Percentiles rank a stretch among this genome's conserved stretches.
phyloP scores from a whole-genome alignment of 169 alveolate species.

The Pseudocohnilembus persalinus region DNA sequence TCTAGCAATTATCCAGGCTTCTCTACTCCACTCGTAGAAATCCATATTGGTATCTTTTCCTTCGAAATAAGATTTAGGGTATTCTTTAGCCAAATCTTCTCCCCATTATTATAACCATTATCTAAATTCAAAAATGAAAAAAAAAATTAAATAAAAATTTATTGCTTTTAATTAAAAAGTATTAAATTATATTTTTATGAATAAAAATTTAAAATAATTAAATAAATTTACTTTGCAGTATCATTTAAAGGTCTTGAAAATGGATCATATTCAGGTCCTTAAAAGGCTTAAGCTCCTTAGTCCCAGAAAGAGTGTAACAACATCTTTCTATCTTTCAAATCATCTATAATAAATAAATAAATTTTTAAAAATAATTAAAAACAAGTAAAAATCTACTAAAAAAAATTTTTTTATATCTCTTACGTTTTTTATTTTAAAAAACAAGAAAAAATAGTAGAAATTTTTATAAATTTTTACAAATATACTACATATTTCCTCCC shows the following conservation, averaged over 20 bases:
- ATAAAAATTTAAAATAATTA: no score
- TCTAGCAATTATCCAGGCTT: slow-evolving; percentile 1
- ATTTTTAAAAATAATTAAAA: no score
- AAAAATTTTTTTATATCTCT: no score
- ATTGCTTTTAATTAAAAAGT: no score
- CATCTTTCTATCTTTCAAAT: neutral
- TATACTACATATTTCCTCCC: slow-evolving; percentile 66
- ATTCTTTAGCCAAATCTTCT: neutral
- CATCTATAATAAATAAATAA: neutral
- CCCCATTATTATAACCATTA: slow-evolving; percentile 11
- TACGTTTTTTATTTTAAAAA: no score
- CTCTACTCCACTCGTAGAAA: slow-evolving; percentile 3
- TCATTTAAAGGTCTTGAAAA: neutral
- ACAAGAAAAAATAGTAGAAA: no score
- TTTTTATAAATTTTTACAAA: no score
- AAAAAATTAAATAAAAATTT: no score
- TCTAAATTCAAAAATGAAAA: no score
- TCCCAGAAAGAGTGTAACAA: slow-evolving; percentile 16
- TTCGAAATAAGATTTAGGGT: neutral
- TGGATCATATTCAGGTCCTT: neutral
- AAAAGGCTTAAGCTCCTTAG: neutral
- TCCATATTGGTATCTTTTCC: neutral
- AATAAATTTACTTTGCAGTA: neutral
- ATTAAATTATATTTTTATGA: no score
- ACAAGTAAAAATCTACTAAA: neutral